Evolutionary conservation across 768 basidiomycete species (phyloP).

Genomic region (Serpula lacrymans): DNA sequence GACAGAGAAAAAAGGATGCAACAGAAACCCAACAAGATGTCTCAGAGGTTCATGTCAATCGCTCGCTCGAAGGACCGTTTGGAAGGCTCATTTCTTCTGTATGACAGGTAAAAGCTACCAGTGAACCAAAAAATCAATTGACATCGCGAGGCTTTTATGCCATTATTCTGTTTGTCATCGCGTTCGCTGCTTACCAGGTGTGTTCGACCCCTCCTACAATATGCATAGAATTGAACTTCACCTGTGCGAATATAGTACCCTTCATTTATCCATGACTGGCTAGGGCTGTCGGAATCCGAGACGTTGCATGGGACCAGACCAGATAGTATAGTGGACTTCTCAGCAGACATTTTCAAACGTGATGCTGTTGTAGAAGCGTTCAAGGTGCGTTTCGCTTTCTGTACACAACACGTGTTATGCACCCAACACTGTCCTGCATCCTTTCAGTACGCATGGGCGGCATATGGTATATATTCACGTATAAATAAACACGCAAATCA

Average conservation of each 20-base stretch:
- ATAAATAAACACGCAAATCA: conserved; percentile 6
- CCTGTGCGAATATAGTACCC: conserved; percentile 11
- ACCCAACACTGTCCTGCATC: conserved; percentile 10
- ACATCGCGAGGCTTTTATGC: conserved; percentile 10
- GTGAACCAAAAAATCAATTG: too few relatives aligned
- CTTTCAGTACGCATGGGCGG: conserved; percentile 75
- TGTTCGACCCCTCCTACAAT: conserved; percentile 6
- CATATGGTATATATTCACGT: conserved; percentile 63
- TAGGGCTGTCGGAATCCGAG: too few relatives aligned
- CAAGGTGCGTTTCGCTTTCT: conserved; percentile 45
- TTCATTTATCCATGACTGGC: too few relatives aligned
- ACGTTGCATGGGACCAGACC: conserved; percentile 21
- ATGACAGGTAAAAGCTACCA: too few relatives aligned
- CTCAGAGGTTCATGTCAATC: too few relatives aligned
- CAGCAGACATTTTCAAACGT: conserved; percentile 59
- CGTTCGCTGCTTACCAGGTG: conserved; percentile 18
- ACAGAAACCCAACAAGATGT: too few relatives aligned
- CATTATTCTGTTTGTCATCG: conserved; percentile 4
- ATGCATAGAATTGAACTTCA: conserved; percentile 1
- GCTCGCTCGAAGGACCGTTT: too few relatives aligned
- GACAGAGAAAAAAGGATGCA: conserved; percentile 18
- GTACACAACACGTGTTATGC: background rate
- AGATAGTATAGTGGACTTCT: conserved; percentile 22
- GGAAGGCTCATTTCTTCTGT: too few relatives aligned
- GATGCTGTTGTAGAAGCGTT: conserved; percentile 78